Base-by-base conservation (phyloP, 345 rosid genomes). In the Syzygium grande region DNA sequence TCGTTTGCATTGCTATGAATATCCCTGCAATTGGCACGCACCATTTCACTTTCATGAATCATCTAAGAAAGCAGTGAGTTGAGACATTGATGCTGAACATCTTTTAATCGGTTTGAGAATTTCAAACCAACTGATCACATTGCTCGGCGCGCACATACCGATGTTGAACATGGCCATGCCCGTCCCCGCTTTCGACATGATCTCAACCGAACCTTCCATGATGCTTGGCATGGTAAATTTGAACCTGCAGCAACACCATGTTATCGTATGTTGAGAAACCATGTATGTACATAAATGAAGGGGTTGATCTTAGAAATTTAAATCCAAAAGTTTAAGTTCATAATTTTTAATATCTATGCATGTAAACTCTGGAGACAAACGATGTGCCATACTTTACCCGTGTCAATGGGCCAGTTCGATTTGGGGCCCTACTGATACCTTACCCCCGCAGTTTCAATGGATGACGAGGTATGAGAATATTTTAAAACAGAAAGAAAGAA, bases 101-200 rank as follows among this genome's bases (percentile, higher is more conserved):
- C 79, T 38, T 17, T 68, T 17, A 13, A 8, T 38, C 34, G 21
- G 2, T 19, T 68, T 25, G 9, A 0, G 25, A 68, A 34, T 9
- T 17, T 34, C 7, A 5, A 34, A 5, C 23, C 2, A 0, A 4
- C 4, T n/a, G 25, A 34, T 34, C 4, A 7, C 25, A 17, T 9
- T 9, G 11, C 46, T 68, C 22, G 22, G 7, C 5, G 41, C 41
- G 23, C 22, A 41, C 89, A 5, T 43, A 97, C 99, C 99, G 97
- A 97, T 93, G 91, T 92, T 95, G 90, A 97, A 96, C 99, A 97
- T 96, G 87, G 98, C 99, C 83, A 99, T 97, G 89, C 99, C 99
- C 10, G 95, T 95, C 53, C 98, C 99, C 63, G 98, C 98, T 89
- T 88, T 96, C 8, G 99, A 95, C 98, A 97, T 91, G 86, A 97